Percentiles rank a stretch among this genome's conserved stretches.
Conservation (phyloP, 768 basidiomycete species). For the Mycena haematopus region DNA sequence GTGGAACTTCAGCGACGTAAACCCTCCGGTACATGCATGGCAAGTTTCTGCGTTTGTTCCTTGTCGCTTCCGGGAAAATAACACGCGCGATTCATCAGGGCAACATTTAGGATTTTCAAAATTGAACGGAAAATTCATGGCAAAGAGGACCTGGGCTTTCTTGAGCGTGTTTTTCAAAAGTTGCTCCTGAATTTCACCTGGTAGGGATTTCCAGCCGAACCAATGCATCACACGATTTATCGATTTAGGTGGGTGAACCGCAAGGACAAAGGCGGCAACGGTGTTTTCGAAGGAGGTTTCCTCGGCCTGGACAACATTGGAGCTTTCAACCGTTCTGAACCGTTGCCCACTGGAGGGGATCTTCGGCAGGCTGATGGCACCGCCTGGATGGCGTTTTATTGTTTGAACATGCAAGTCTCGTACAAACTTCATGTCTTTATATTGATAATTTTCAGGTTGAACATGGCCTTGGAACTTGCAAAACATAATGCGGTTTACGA, state of each 20-base stretch:
- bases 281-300: conserved; percentile 98
- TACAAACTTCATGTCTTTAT: background rate
- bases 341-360: conserved; percentile 91
- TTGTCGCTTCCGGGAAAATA: background rate
- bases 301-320: conserved; percentile 98
- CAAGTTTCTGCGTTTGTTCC: conserved; percentile 35
- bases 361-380: conserved; percentile 98
- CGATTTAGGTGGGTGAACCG: conserved; percentile 92
- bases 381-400: conserved; percentile 99
- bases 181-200: conserved; percentile 96
- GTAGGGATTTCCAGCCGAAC: conserved; percentile 45
- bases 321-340: conserved; percentile 97
- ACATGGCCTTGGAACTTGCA: conserved; percentile 95
- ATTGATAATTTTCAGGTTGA: conserved; percentile 64
- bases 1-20: conserved; percentile 99
- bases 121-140: conserved; percentile 97
- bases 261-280: conserved; percentile 93
- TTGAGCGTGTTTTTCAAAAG: conserved; percentile 99
- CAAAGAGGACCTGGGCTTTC: conserved; percentile 86
- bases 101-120: conserved; percentile 98
- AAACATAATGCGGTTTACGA: conserved; percentile 98
- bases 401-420: conserved; percentile 80
- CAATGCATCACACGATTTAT: background rate
- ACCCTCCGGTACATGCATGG: conserved; percentile 99
- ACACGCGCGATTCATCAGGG: conserved; percentile 53